phyloP scores from a whole-genome alignment of 2,329 filamentous ascomycete genomes.

The Ophiosphaerella korrae region DNA sequence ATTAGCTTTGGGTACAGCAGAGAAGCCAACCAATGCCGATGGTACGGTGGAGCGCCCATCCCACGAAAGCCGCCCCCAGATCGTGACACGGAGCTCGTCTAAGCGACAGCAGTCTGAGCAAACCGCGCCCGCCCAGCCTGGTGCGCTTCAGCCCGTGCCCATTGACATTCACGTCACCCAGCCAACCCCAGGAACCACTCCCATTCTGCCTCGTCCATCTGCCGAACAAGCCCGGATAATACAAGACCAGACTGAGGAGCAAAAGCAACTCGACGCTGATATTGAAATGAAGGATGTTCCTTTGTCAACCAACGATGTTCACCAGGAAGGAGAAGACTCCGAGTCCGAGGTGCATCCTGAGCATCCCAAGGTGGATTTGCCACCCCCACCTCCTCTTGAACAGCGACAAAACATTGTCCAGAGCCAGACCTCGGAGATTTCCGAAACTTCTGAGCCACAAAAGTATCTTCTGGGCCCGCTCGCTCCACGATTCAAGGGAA shows the following conservation, averaged over 20 bases:
- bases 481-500: conserved; percentile 76
- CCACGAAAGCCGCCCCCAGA: conserved; percentile 29
- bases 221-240: conserved; percentile 50
- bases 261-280: conserved; percentile 58
- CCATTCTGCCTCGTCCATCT: conserved; percentile 39
- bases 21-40: conserved; percentile 29
- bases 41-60: conserved; percentile 29
- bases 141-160: conserved; percentile 37
- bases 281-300: conserved; percentile 69
- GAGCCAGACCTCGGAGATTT: conserved; percentile 49
- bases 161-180: conserved; percentile 52
- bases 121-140: conserved; percentile 39
- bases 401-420: conserved; percentile 50
- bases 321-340: conserved; percentile 40
- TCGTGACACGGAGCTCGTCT: conserved; percentile 40
- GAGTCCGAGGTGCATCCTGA: conserved; percentile 33
- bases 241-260: conserved; percentile 56
- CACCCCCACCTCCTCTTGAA: conserved; percentile 61
- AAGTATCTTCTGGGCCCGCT: conserved; percentile 82
- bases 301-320: conserved; percentile 57
- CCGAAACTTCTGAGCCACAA: conserved; percentile 55
- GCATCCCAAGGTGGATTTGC: conserved; percentile 54
- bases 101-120: conserved; percentile 39
- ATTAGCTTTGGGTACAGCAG: conserved; percentile 24
- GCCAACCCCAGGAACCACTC: conserved; percentile 52